Percentiles rank a stretch among this genome's conserved stretches.
Evolutionary conservation across 2,329 filamentous ascomycete genomes (phyloP).

Genomic region (Curvularia verruculosa): DNA sequence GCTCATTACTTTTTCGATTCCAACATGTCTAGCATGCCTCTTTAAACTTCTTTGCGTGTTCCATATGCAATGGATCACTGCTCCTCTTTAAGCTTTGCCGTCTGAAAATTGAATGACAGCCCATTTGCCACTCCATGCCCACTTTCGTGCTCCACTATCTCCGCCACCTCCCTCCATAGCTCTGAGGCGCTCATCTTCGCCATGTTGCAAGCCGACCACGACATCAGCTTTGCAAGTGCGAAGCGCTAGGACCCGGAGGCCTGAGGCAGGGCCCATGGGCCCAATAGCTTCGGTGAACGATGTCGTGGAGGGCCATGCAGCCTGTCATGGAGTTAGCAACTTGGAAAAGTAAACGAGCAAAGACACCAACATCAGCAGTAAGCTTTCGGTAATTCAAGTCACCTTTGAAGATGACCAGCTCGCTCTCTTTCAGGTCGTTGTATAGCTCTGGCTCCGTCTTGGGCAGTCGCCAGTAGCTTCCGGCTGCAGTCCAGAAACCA

Average conservation of each 20-base stretch:
- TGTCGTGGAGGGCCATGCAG: slow-evolving; percentile 83
- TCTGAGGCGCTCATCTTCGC: slow-evolving; percentile 81
- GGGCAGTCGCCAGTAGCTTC: slow-evolving; percentile 88
- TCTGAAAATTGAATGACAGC: slow-evolving; percentile 87
- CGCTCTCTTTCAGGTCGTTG: slow-evolving; percentile 79
- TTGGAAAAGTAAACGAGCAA: neutral
- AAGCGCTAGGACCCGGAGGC: slow-evolving; percentile 82
- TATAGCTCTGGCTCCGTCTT: slow-evolving; percentile 68
- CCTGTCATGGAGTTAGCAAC: slow-evolving; percentile 53
- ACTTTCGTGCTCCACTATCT: slow-evolving; percentile 73
- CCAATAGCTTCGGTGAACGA: slow-evolving; percentile 85
- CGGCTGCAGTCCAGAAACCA: slow-evolving; percentile 86
- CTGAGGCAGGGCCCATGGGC: slow-evolving; percentile 79
- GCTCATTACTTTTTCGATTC: neutral
- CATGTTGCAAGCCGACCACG: slow-evolving; percentile 82
- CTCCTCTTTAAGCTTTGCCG: slow-evolving; percentile 59
- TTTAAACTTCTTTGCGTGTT: neutral
- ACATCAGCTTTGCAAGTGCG: slow-evolving; percentile 97
- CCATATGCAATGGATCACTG: neutral
- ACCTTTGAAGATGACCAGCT: slow-evolving; percentile 95
- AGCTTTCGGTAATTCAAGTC: slow-evolving; percentile 97
- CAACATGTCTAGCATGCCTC: neutral
- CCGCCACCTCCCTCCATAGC: slow-evolving; percentile 72
- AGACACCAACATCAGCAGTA: slow-evolving; percentile 77
- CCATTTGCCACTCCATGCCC: slow-evolving; percentile 97